Percentiles rank a stretch among this genome's conserved stretches.
Conservation (phyloP, 768 basidiomycete species). For the Cantharellus anzutake region DNA sequence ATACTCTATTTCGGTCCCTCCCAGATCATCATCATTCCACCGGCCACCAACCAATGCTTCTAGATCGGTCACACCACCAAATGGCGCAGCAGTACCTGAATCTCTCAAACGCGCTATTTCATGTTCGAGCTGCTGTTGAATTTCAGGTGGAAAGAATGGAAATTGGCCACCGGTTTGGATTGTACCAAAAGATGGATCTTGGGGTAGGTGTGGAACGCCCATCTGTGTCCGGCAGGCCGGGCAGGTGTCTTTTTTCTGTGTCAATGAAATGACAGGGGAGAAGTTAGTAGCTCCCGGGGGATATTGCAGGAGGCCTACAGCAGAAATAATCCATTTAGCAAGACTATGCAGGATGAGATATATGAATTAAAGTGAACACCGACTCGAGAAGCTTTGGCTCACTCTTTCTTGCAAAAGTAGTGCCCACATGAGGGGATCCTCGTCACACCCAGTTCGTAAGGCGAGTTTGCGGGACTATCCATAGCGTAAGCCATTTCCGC, state of each 20-base stretch:
- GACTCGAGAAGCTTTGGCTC: conserved; percentile 4
- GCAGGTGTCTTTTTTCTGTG: conserved; percentile 27
- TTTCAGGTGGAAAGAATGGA: no score
- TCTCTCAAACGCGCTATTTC: no score
- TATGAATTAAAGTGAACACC: background rate
- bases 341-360: background rate
- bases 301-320: conserved; percentile 1
- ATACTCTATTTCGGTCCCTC: no score
- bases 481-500: conserved; percentile 55
- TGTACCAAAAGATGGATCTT: no score
- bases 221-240: conserved; percentile 42
- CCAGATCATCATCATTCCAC: no score
- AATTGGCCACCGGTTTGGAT: no score
- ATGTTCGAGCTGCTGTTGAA: no score
- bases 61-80: no score
- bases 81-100: no score
- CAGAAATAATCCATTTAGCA: conserved; percentile 6
- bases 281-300: background rate
- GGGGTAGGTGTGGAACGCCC: conserved; percentile 8
- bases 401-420: conserved; percentile 67
- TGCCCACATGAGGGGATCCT: conserved; percentile 37
- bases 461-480: conserved; percentile 58
- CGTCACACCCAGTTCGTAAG: conserved; percentile 54
- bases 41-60: no score
- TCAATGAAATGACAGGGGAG: background rate